phyloP scores from a whole-genome alignment of 2,329 filamentous ascomycete genomes.

The Talaromyces sp. region DNA sequence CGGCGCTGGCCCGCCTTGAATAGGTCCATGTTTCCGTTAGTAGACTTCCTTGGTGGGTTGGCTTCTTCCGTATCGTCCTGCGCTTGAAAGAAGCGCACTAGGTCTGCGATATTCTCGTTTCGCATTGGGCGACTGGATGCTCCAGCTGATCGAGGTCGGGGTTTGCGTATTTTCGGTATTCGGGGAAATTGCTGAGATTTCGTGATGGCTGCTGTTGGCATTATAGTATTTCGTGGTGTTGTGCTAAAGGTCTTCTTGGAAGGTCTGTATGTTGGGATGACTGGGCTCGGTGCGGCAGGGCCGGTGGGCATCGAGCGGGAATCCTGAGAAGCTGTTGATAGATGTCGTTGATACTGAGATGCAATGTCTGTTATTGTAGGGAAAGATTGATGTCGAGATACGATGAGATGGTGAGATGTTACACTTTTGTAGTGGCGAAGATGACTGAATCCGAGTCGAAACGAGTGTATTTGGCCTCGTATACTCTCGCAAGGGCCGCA shows the following conservation, averaged over 20 bases:
- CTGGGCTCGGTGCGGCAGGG: constrained; percentile 33
- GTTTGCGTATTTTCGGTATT: constrained; percentile 15
- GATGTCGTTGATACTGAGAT: background rate
- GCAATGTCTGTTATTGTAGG: background rate
- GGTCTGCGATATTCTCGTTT: constrained; percentile 34
- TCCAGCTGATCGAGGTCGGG: constrained; percentile 30
- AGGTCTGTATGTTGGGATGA: constrained; percentile 31
- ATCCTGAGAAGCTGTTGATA: background rate
- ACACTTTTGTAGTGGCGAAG: background rate
- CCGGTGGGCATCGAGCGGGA: constrained; percentile 21
- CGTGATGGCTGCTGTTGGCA: constrained; percentile 14
- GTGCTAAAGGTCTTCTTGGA: background rate
- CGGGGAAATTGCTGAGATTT: constrained; percentile 4
- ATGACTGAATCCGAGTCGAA: constrained; percentile 14
- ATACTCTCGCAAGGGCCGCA: background rate
- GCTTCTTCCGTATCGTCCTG: constrained; percentile 3
- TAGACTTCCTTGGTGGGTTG: constrained; percentile 19
- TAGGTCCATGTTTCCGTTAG: constrained; percentile 27
- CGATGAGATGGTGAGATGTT: background rate
- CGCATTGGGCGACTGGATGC: constrained; percentile 29
- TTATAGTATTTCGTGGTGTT: background rate
- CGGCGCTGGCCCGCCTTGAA: constrained; percentile 34
- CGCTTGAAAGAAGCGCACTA: constrained; percentile 36
- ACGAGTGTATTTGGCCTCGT: background rate
- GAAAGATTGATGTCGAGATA: background rate